These are phyloP conservation scores for Capronia epimyces DNA, from an alignment of 2,329 filamentous ascomycete genomes.

Conservation along the genomic window DNA sequence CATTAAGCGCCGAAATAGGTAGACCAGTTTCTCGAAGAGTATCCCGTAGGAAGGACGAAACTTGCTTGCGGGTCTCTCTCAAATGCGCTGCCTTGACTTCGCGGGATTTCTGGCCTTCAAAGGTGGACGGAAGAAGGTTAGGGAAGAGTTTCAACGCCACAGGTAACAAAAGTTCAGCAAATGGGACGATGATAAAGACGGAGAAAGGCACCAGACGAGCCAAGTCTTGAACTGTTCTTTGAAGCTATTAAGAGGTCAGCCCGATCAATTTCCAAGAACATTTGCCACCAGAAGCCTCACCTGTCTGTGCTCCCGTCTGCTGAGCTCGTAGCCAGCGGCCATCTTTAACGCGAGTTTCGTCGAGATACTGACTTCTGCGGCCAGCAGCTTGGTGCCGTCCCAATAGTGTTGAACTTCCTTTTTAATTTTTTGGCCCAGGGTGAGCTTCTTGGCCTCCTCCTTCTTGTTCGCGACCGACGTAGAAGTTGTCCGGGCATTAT, in stretches of 20 bases:
- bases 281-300: constrained; percentile 34
- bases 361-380: constrained; percentile 88
- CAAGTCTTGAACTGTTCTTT: constrained; percentile 88
- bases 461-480: constrained; percentile 56
- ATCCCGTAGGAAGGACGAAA: constrained; percentile 80
- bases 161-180: constrained; percentile 79
- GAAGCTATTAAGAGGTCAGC: constrained; percentile 48
- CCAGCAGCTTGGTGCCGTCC: constrained; percentile 95
- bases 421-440: constrained; percentile 86
- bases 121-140: constrained; percentile 94
- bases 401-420: constrained; percentile 92
- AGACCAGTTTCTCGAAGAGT: constrained; percentile 91
- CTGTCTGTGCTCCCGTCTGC: constrained; percentile 85
- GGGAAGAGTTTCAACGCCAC: constrained; percentile 92
- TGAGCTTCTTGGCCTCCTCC: constrained; percentile 79
- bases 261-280: background rate
- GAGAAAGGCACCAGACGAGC: constrained; percentile 91
- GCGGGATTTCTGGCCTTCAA: constrained; percentile 84
- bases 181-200: constrained; percentile 93
- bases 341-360: constrained; percentile 89
- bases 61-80: constrained; percentile 83
- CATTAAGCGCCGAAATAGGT: constrained; percentile 74
- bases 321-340: constrained; percentile 95
- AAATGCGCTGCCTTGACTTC: constrained; percentile 80
- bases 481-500: constrained; percentile 40